Percentiles rank a stretch among this genome's conserved stretches.
phyloP scores from a whole-genome alignment of 2,329 filamentous ascomycete genomes.

The Ceratocystis ficicola region DNA sequence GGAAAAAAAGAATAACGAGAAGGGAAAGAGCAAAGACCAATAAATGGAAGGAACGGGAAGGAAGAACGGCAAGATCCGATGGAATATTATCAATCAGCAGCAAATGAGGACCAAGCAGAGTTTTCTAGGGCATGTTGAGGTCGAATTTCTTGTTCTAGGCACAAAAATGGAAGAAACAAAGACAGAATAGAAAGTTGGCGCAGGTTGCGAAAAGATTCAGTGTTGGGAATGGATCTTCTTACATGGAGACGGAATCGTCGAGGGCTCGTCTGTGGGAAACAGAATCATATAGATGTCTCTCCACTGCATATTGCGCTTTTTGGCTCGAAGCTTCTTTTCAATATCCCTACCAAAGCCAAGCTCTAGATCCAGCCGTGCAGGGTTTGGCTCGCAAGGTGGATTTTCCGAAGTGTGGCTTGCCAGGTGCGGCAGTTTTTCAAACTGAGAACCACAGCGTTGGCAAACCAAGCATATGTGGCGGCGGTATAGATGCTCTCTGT shows the following conservation, averaged over 20 bases:
- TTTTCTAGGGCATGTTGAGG: not conserved
- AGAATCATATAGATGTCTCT: slow-evolving; percentile 19
- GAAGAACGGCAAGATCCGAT: slow-evolving; percentile 9
- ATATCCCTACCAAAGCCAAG: slow-evolving; percentile 17
- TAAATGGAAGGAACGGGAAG: not conserved
- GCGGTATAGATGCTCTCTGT: slow-evolving; percentile 21
- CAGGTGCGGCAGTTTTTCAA: slow-evolving; percentile 11
- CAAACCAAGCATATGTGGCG: slow-evolving; percentile 19
- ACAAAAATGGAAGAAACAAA: not conserved
- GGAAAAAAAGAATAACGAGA: not conserved
- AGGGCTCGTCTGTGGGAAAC: slow-evolving; percentile 14
- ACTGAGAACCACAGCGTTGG: slow-evolving; percentile 9
- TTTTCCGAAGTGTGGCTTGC: not conserved
- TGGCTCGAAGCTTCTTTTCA: slow-evolving; percentile 18
- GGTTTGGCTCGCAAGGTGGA: not conserved
- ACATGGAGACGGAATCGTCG: slow-evolving; percentile 18
- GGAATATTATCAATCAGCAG: slow-evolving; percentile 9
- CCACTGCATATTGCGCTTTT: slow-evolving; percentile 20
- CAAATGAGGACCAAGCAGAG: not conserved
- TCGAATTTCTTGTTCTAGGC: not conserved
- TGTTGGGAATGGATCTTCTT: slow-evolving; percentile 1
- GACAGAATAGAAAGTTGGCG: not conserved
- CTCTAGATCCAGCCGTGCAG: not conserved
- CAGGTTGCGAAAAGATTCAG: not conserved
- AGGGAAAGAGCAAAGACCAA: slow-evolving; percentile 1